Evolutionary conservation across 73 alveolate genomes (phyloP).

Genomic region (Paraurostyla sp.): DNA sequence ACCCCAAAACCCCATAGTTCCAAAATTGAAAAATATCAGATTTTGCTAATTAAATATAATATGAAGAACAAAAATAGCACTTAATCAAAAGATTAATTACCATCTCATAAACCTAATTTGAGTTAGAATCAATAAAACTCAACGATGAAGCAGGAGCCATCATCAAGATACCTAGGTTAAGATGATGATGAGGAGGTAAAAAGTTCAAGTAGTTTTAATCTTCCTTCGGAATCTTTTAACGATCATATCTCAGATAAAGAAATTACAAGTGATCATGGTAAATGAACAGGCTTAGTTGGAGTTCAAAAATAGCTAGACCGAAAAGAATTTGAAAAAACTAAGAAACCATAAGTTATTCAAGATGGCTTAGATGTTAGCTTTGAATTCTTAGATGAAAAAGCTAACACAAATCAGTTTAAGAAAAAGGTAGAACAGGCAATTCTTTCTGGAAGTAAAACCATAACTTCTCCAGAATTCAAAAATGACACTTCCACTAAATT

Average conservation of each 20-base stretch:
- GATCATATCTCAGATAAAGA: conserved; percentile 31
- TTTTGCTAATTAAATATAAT: no score
- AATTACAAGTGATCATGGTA: not conserved
- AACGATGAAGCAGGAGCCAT: no score
- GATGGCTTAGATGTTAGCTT: conserved; percentile 5
- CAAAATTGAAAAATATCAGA: no score
- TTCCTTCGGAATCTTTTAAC: conserved; percentile 10
- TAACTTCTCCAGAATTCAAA: not conserved
- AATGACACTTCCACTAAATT: not conserved
- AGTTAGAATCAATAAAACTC: no score
- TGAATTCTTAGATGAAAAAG: not conserved
- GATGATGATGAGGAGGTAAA: conserved; percentile 1
- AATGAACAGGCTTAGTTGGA: not conserved
- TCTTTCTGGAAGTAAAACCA: no score
- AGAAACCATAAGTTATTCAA: not conserved
- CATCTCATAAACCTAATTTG: no score
- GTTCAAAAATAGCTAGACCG: not conserved
- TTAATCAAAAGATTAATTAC: no score
- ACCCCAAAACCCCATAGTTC: no score
- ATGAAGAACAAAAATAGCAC: no score
- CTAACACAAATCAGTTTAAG: not conserved
- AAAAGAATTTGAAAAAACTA: not conserved
- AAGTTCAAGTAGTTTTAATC: conserved; percentile 23
- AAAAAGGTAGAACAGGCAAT: no score
- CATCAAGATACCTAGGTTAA: conserved; percentile 15